Percentiles rank a stretch among this genome's conserved stretches.
These are phyloP conservation scores for Carex cristatella DNA, from an alignment of 176 grass and related monocot species.

Conservation along the genomic window DNA sequence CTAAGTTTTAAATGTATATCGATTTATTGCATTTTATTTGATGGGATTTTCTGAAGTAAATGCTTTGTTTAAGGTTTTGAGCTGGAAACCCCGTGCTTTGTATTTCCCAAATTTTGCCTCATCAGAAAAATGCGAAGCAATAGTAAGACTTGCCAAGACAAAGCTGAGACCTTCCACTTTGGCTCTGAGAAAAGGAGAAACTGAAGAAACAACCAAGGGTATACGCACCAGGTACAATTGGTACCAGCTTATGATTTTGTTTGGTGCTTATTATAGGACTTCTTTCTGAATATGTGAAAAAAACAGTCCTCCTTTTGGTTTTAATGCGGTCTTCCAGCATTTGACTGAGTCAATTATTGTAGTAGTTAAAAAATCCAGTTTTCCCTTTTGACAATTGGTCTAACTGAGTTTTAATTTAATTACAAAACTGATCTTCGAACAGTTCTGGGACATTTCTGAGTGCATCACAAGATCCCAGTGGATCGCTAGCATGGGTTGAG, in stretches of 20 bases:
- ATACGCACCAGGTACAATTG: conserved; percentile 86
- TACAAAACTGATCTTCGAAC: conserved; percentile 10
- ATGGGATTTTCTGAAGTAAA: conserved; percentile 3
- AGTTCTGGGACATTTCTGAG: conserved; percentile 96
- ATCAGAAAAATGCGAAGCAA: conserved; percentile 64
- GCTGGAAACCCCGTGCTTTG: conserved; percentile 82
- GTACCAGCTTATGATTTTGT: background rate
- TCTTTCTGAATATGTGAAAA: background rate
- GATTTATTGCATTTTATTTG: background rate
- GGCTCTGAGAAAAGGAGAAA: conserved; percentile 88
- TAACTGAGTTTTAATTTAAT: background rate
- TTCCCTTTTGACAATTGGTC: background rate
- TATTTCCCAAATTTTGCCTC: conserved; percentile 88
- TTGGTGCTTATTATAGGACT: background rate
- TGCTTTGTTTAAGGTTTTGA: conserved; percentile 78
- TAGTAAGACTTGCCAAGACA: conserved; percentile 62
- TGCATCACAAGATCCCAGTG: conserved; percentile 73
- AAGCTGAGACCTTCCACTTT: conserved; percentile 79
- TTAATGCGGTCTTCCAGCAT: background rate
- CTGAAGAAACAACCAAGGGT: conserved; percentile 63
- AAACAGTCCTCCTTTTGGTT: background rate
- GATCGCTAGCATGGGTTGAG: conserved; percentile 67
- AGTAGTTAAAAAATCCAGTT: background rate
- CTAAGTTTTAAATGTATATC: background rate
- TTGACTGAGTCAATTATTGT: no score